These are phyloP conservation scores for Corymbia maculata DNA, from an alignment of 345 rosid species.

Conservation along the genomic window DNA sequence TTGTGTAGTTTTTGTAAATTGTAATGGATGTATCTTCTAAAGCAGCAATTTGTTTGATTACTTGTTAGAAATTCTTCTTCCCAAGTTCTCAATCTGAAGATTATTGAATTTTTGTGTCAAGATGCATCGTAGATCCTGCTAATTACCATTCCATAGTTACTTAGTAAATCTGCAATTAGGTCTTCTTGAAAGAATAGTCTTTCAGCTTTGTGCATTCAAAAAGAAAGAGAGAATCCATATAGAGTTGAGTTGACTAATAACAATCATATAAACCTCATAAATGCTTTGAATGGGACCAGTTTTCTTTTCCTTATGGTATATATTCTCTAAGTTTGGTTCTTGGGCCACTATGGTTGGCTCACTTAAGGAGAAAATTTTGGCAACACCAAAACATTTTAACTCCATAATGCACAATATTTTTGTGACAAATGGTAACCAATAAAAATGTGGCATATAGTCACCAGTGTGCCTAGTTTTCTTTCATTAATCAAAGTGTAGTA, in stretches of 20 bases:
- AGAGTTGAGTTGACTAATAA: neutral
- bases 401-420: too few species aligned
- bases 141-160: neutral
- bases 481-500: too few species aligned
- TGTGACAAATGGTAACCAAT: too few species aligned
- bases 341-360: neutral
- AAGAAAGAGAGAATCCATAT: neutral
- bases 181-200: neutral
- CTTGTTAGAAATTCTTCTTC: slow-evolving; percentile 8
- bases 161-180: neutral
- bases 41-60: slow-evolving; percentile 10
- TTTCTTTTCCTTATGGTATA: neutral
- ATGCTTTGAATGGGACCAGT: neutral
- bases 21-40: neutral
- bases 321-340: neutral
- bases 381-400: too few species aligned
- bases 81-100: neutral
- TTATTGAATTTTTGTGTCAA: neutral
- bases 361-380: neutral
- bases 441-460: too few species aligned
- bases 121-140: neutral
- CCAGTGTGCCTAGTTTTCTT: too few species aligned
- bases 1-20: slow-evolving; percentile 2
- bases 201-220: neutral
- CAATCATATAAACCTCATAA: neutral